Conservation (phyloP, 2,329 filamentous ascomycete genomes). For the Furcasterigmium furcatum region DNA sequence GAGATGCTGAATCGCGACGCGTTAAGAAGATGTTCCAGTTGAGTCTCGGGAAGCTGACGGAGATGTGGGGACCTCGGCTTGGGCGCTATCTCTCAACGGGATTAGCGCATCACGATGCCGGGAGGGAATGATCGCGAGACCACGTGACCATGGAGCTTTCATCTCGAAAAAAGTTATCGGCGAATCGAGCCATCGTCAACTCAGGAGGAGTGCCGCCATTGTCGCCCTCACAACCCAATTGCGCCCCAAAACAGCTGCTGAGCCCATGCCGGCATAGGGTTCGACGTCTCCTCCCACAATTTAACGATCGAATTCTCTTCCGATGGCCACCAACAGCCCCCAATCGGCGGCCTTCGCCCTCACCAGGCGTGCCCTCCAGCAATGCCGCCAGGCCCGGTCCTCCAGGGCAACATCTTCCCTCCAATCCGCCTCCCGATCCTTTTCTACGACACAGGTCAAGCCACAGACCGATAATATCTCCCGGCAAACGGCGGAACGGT, state of each 20-base stretch:
- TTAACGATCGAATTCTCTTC: neutral
- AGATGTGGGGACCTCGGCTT: neutral
- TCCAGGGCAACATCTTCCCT: constrained; percentile 6
- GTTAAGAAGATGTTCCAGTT: neutral
- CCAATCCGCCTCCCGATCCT: constrained; percentile 7
- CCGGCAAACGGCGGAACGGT: constrained; percentile 4
- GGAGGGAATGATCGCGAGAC: neutral
- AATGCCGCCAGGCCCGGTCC: constrained; percentile 6
- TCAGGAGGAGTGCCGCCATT: neutral
- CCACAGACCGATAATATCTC: constrained; percentile 6
- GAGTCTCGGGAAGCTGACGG: neutral
- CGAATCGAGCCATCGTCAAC: neutral
- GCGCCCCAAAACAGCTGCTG: neutral
- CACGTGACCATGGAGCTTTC: constrained; percentile 2
- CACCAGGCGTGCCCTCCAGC: constrained; percentile 11
- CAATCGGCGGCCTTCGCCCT: constrained; percentile 11
- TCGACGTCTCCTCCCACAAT: neutral
- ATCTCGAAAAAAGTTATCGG: constrained; percentile 1
- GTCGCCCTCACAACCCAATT: neutral
- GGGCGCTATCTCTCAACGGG: neutral
- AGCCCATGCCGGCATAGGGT: neutral
- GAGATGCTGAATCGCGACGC: neutral
- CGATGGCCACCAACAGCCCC: constrained; percentile 11
- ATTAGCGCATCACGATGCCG: neutral
- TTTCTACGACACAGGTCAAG: constrained; percentile 6